Percentiles rank a stretch among this genome's conserved stretches.
Conservation (phyloP, 2,329 filamentous ascomycete species). For the Tolypocladium amazonense region DNA sequence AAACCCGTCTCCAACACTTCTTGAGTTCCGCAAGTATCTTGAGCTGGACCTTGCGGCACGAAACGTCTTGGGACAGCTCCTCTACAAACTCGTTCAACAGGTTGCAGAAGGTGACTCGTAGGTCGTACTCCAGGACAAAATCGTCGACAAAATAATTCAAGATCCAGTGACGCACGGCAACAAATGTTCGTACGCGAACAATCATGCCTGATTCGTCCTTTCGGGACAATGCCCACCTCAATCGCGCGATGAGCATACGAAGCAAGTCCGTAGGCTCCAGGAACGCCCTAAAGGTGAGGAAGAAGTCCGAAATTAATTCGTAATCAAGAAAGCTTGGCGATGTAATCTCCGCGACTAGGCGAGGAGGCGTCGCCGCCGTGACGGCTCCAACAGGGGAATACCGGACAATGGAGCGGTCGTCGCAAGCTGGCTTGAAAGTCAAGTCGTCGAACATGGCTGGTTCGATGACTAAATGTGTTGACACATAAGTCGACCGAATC, state of each 20-base stretch:
- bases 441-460: constrained; percentile 76
- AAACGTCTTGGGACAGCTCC: constrained; percentile 36
- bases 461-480: constrained; percentile 43
- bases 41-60: constrained; percentile 44
- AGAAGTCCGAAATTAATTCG: constrained; percentile 94
- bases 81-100: constrained; percentile 61
- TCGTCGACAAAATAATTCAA: constrained; percentile 96
- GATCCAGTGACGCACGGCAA: constrained; percentile 93
- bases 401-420: constrained; percentile 72
- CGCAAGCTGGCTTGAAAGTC: constrained; percentile 65
- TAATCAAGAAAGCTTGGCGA: constrained; percentile 95
- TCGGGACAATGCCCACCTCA: constrained; percentile 77
- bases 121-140: constrained; percentile 65
- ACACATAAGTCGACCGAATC: constrained; percentile 35
- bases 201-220: constrained; percentile 80
- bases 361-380: constrained; percentile 78
- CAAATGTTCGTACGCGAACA: constrained; percentile 91
- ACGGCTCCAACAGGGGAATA: constrained; percentile 69
- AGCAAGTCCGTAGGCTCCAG: constrained; percentile 67
- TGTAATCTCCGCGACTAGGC: constrained; percentile 91
- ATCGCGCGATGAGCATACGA: constrained; percentile 70
- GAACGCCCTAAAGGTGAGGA: constrained; percentile 87
- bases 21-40: constrained; percentile 93
- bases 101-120: constrained; percentile 70
- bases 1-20: constrained; percentile 92